phyloP scores from a whole-genome alignment of 1,284 basidiomycete species.

The Waitea zeae region DNA sequence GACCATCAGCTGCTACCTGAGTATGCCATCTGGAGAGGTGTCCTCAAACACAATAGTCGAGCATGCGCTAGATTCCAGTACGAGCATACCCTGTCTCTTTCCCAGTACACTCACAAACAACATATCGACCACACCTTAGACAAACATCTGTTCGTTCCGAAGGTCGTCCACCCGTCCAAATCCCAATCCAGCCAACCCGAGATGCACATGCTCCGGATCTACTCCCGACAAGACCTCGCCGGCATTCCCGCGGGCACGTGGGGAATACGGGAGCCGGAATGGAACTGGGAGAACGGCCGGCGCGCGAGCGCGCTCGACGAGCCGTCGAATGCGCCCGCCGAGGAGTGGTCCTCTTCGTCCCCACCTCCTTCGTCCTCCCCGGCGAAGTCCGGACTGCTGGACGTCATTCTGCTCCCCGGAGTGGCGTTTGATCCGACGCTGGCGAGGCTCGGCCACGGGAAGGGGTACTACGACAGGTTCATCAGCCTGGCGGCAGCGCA shows the following conservation, averaged over 20 bases:
- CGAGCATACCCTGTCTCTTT: conserved; percentile 7
- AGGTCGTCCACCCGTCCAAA: conserved; percentile 23
- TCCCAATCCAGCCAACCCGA: conserved; percentile 12
- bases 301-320: conserved; percentile 39
- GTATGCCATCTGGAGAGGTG: conserved; percentile 57
- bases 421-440: conserved; percentile 61
- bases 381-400: conserved; percentile 17
- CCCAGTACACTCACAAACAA: conserved; percentile 16
- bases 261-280: conserved; percentile 59
- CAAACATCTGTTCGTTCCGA: conserved; percentile 56
- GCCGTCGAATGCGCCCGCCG: too few relatives aligned
- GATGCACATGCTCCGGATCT: conserved; percentile 53
- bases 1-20: conserved; percentile 56
- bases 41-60: conserved; percentile 34
- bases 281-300: conserved; percentile 22
- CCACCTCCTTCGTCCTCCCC: conserved; percentile 1
- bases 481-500: conserved; percentile 31
- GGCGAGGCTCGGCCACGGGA: conserved; percentile 61
- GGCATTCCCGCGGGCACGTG: conserved; percentile 41
- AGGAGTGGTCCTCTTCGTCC: conserved; percentile 17
- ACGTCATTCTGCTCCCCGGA: conserved; percentile 55
- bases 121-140: conserved; percentile 12
- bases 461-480: conserved; percentile 68
- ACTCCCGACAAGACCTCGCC: conserved; percentile 36
- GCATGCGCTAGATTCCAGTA: conserved; percentile 30